phyloP scores from a whole-genome alignment of 352 stramenopile genomes.

The Globisporangium paddicum region DNA sequence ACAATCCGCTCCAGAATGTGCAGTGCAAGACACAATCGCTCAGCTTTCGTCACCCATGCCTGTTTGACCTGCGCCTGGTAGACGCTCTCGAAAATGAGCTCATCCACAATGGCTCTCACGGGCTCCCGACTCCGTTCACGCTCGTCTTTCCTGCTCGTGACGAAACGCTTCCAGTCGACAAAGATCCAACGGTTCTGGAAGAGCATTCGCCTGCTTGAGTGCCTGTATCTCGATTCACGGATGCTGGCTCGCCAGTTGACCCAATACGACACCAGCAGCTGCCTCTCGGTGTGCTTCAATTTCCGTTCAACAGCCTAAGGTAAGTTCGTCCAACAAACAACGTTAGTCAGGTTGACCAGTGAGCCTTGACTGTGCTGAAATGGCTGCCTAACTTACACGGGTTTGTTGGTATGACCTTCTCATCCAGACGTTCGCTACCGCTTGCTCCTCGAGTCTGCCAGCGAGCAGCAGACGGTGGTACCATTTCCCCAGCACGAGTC shows the following conservation, averaged over 20 bases:
- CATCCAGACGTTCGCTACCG: neutral
- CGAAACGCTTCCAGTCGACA: conserved; percentile 4
- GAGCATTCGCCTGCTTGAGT: neutral
- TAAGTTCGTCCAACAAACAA: neutral
- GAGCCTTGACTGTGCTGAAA: neutral
- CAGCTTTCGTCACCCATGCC: neutral
- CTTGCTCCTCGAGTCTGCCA: conserved; percentile 4
- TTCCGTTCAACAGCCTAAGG: neutral
- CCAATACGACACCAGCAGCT: conserved; percentile 3
- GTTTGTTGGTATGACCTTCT: neutral
- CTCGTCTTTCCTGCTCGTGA: neutral
- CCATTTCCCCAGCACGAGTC: conserved; percentile 6
- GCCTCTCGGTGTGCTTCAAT: neutral
- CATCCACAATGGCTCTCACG: neutral
- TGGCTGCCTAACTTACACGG: neutral
- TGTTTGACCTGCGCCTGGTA: neutral
- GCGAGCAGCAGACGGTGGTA: conserved; percentile 5
- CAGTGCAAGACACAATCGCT: neutral
- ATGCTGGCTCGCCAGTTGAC: conserved; percentile 1
- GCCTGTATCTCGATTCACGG: neutral
- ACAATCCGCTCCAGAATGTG: neutral
- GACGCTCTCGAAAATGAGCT: neutral
- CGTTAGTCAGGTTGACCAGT: neutral
- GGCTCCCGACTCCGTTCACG: neutral
- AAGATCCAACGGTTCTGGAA: conserved; percentile 4